Percentiles rank a stretch among this genome's conserved stretches.
These are phyloP conservation scores for Alternaria infectoria DNA, from an alignment of 2,329 filamentous ascomycete genomes.

Conservation along the genomic window DNA sequence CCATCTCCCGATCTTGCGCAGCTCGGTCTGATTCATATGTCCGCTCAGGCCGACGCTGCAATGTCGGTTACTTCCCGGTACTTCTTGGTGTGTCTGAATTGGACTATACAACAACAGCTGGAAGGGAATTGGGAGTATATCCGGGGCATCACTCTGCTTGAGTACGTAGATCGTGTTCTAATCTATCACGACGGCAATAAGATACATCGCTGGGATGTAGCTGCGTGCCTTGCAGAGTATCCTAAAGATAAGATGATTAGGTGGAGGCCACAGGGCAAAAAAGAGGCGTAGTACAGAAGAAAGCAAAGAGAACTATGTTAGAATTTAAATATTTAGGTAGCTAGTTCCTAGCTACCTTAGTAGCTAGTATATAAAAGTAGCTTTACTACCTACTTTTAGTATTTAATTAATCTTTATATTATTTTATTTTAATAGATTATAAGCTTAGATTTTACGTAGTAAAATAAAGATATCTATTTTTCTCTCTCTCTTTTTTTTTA, in stretches of 20 bases:
- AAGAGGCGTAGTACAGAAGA: neutral
- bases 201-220: neutral
- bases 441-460: too few relatives aligned
- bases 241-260: neutral
- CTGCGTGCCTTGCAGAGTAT: neutral
- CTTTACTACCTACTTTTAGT: too few relatives aligned
- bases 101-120: neutral
- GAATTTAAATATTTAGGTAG: too few relatives aligned
- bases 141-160: neutral
- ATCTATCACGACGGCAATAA: neutral
- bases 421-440: too few relatives aligned
- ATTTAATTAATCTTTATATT: too few relatives aligned
- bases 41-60: neutral
- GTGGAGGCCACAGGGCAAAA: neutral
- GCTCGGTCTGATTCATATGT: neutral
- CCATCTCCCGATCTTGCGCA: constrained; percentile 1
- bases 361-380: too few relatives aligned
- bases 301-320: neutral
- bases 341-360: too few relatives aligned
- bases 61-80: neutral
- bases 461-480: too few relatives aligned
- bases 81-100: neutral
- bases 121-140: neutral
- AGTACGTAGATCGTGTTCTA: neutral
- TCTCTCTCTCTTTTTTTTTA: too few relatives aligned